These are phyloP conservation scores for Didymella exigua DNA, from an alignment of 2,329 filamentous ascomycete species.

Conservation along the genomic window DNA sequence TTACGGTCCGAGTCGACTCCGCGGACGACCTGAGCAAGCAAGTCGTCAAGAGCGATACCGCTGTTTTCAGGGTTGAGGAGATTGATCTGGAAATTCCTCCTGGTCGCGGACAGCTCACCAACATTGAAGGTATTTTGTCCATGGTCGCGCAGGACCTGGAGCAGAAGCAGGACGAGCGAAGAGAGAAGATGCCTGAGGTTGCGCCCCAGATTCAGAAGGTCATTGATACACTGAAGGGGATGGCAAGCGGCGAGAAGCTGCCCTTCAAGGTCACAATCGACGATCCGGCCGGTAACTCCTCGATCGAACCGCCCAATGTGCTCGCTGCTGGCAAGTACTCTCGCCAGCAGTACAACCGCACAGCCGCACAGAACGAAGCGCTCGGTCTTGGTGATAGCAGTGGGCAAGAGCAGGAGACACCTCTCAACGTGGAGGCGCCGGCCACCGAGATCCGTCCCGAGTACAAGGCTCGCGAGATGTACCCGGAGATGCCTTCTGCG, in stretches of 20 bases:
- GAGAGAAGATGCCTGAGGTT: slow-evolving; percentile 76
- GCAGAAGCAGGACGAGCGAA: slow-evolving; percentile 80
- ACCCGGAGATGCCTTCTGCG: slow-evolving; percentile 49
- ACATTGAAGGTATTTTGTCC: slow-evolving; percentile 84
- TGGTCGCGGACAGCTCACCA: slow-evolving; percentile 88
- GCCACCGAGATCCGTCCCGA: slow-evolving; percentile 62
- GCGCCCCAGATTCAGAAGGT: slow-evolving; percentile 78
- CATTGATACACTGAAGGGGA: slow-evolving; percentile 73
- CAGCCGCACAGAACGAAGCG: slow-evolving; percentile 81
- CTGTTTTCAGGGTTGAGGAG: slow-evolving; percentile 84
- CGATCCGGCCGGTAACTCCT: slow-evolving; percentile 93
- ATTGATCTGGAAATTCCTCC: slow-evolving; percentile 91
- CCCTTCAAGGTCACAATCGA: slow-evolving; percentile 89
- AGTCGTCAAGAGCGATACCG: slow-evolving; percentile 90
- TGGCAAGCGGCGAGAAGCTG: slow-evolving; percentile 77
- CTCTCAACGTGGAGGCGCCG: slow-evolving; percentile 52
- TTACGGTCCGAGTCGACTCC: slow-evolving; percentile 77
- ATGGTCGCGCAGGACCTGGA: slow-evolving; percentile 81
- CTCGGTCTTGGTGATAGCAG: slow-evolving; percentile 71
- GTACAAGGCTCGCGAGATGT: slow-evolving; percentile 55
- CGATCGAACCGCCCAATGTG: slow-evolving; percentile 82
- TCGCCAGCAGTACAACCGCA: slow-evolving; percentile 82
- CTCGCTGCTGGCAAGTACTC: slow-evolving; percentile 86
- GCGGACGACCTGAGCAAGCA: slow-evolving; percentile 80
- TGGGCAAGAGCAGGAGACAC: slow-evolving; percentile 28